A percentile compares a stretch with the other conserved stretches of the same genome.
Conservation (phyloP, 2,329 filamentous ascomycete genomes). For the Arthroderma sp. region DNA sequence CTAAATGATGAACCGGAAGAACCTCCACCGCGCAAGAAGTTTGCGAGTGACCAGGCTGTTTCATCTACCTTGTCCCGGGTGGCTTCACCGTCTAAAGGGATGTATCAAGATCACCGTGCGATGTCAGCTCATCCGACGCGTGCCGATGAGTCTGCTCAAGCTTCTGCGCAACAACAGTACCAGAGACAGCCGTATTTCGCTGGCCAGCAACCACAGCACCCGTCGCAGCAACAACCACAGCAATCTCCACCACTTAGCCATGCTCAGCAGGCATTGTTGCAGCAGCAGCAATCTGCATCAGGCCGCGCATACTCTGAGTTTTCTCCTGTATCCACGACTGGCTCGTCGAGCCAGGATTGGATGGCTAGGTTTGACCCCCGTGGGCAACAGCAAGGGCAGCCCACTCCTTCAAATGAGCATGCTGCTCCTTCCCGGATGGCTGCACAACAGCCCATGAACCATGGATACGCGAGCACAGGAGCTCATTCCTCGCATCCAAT, state of each 20-base stretch:
- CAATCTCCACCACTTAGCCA: background rate
- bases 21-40: slow-evolving; percentile 32
- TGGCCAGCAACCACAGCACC: slow-evolving; percentile 12
- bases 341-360: slow-evolving; percentile 24
- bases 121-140: slow-evolving; percentile 10
- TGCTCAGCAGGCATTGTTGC: slow-evolving; percentile 3
- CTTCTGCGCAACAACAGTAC: slow-evolving; percentile 4
- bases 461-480: slow-evolving; percentile 1
- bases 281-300: slow-evolving; percentile 5
- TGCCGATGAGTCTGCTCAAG: slow-evolving; percentile 3
- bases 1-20: slow-evolving; percentile 37
- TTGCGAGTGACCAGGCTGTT: slow-evolving; percentile 27
- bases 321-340: slow-evolving; percentile 3
- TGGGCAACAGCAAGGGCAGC: slow-evolving; percentile 16
- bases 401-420: background rate
- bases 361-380: slow-evolving; percentile 31
- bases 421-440: slow-evolving; percentile 1
- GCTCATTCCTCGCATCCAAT: slow-evolving; percentile 1
- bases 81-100: slow-evolving; percentile 14
- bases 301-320: slow-evolving; percentile 6
- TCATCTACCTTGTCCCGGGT: slow-evolving; percentile 13
- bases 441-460: slow-evolving; percentile 3
- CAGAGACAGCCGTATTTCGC: slow-evolving; percentile 10
- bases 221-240: slow-evolving; percentile 4
- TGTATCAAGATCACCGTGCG: slow-evolving; percentile 16